Base-by-base conservation (phyloP, 2,329 filamentous ascomycete genomes). In the Raffaelea arxii region DNA sequence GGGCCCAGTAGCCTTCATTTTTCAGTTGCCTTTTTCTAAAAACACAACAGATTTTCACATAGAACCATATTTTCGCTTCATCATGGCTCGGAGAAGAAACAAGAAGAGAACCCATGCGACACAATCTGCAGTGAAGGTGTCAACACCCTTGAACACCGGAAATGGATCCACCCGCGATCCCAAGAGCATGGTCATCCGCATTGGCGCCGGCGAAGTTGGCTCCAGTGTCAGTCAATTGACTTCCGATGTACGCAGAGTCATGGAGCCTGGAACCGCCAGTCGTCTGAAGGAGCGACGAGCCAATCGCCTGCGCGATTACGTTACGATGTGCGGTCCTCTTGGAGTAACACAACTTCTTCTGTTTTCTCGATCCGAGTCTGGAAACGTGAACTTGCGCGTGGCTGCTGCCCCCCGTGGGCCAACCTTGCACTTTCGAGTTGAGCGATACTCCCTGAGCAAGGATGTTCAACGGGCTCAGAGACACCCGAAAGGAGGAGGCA, bases 151-250 rank as follows among this genome's bases (percentile, higher is more conserved):
- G 58, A 74, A 75, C 53, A 69, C 73, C 38, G 74, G 78, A 48
- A 79, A 81, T 64, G 75, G 78, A 49, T 76, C 80, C 22, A 73
- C 76, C 45, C 79, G 81, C 53, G 75, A 81, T 44, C 92, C 92
- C 27, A 96, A 96, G 74, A 94, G 85, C 63, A 96, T 98, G 91
- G 91, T 98, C 49, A 95, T 98, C 65, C 86, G 92, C 56, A 90
- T 96, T 58, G 92, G 92, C 57, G 91, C 90, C 56, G 86, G 89
- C 58, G 87, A 96, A 62, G 88, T 98, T 44, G 92, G 92, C 48
- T 80, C 87, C 49, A 94, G 86, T 63, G 78, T 98, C 57, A 91
- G 84, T 62, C 90, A 97, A 67, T 72, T 98, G 56, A 90, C 91
- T 21, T 82, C 85, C 56, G 92, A 98, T 68, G 86, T 97, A 49